Evolutionary conservation across 2,329 filamentous ascomycete genomes (phyloP), one percentile per base, ranked within the genome.

Genomic region (Neopestalotiopsis clavispora): DNA sequence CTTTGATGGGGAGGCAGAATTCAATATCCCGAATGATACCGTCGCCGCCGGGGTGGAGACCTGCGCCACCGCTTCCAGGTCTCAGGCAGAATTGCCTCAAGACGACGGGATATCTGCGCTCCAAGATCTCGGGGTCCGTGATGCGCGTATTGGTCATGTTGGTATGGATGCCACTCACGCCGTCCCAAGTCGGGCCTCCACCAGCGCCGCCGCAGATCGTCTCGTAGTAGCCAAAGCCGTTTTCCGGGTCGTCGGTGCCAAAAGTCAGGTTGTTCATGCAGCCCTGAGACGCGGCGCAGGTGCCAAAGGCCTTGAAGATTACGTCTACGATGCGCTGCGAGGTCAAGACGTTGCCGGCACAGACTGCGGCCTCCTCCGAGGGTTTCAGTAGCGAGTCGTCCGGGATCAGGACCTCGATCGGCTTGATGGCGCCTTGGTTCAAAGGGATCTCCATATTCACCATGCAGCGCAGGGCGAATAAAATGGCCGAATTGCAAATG

Each of bases 121-220:
- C 79, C 9, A 78, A 69, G 5, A 79, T 70, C 69, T 81, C 79
- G 1, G 72, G 71, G 38, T 81, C 78, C 1, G 79, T 79, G 66
- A 79, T 80, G 32, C 76, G 73, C 2, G 79, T 80, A 59, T 81
- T 80, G 1, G 79, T 81, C 76, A 78, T 78, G 65, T 80, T 76
- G 6, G 75, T 73, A 61, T 81, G 79, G 10, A 80, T 77, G 12
- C 72, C 79, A 40, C 69, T 73, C 0, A 74, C 74, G 14, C 79
- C 79, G 64, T 78, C 69, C 78, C 77, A 79, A 2, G 68, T 68
- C 0, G 75, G 72, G 3, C 77, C 78, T 9, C 78, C 79, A 13
- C 79, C 79, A 4, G 70, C 72, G 3, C 79, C 79, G 32, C 79
- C 79, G 34, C 75, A 75, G 28, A 80, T 79, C 1, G 79, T 80